Evolutionary conservation across 768 basidiomycete species (phyloP), one percentile per base, ranked within the genome.

Genomic region (Suillus lakei): DNA sequence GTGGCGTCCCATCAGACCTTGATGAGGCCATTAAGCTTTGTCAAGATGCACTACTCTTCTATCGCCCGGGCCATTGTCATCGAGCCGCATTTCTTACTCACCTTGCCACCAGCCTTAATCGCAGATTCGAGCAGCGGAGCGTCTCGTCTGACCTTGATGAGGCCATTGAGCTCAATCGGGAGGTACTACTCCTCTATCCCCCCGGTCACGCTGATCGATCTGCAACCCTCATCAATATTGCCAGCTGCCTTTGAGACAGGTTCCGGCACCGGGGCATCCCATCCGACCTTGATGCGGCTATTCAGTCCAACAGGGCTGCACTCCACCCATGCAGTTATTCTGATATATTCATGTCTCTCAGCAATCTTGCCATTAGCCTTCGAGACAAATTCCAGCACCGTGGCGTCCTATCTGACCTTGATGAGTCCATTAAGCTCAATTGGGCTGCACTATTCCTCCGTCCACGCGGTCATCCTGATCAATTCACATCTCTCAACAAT

Each of bases 1-100:
- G 16, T 32, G 61, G 58, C 12, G 53, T 50, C 30, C 21, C 26
- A 3, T 61, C 34, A 16, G 71, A 72, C 55, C 46, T 73, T 34
- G 61, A 73, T 21, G 62, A 66, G 39, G 72, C 67, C 9, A 67
- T 70, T 58, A 28, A 3, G 1, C 51, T 64, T 30, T 67, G 55
- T 61, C 66, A 65, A 48, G 61, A 68, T 21, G 67, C 72, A 28
- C 67, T 74, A n/a, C 60, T 66, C 23, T 59, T 74, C 48, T 69
- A 68, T 32, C 66, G 67, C 56, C 67, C 63, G 0, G 70, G 66
- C 13, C 69, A 71, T 61, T 58, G 23, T 50, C 0, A 26, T 15
- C 48, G 13, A 50, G n/a, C n/a, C n/a, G n/a, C n/a, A n/a, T n/a
- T n/a, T n/a, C n/a, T n/a, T n/a, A n/a, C n/a, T n/a, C n/a, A 26